These are phyloP conservation scores for Xylogone sp. DNA, from an alignment of 2,329 filamentous ascomycete genomes.

Conservation along the genomic window DNA sequence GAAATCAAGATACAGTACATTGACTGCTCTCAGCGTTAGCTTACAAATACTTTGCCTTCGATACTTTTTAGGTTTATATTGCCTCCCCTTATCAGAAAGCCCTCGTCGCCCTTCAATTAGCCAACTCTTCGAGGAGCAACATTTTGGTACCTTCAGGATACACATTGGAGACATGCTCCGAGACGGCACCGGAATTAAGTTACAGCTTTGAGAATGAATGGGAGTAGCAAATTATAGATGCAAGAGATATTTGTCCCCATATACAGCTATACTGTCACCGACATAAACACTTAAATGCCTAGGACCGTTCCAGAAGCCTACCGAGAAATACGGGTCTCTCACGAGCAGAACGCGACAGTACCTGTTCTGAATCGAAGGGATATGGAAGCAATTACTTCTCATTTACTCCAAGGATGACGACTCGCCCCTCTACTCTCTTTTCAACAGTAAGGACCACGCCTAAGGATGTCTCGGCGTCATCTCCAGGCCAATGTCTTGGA, in stretches of 20 bases:
- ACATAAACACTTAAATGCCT: too few species aligned
- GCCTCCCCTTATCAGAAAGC: slow-evolving; percentile 29
- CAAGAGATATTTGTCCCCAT: slow-evolving; percentile 1
- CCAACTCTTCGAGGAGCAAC: slow-evolving; percentile 41
- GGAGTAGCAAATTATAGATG: not conserved
- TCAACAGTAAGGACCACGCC: too few species aligned
- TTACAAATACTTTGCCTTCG: slow-evolving; percentile 15
- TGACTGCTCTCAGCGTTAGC: slow-evolving; percentile 20
- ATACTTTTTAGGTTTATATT: slow-evolving; percentile 20
- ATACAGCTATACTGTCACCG: too few species aligned
- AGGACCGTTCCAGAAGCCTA: too few species aligned
- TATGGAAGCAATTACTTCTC: too few species aligned
- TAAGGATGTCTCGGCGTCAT: too few species aligned
- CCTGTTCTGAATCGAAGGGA: too few species aligned
- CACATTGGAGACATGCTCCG: slow-evolving; percentile 19
- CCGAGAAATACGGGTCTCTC: too few species aligned
- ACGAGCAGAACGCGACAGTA: too few species aligned
- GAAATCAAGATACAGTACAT: slow-evolving; percentile 23
- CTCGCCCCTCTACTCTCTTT: too few species aligned
- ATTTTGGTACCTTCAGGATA: slow-evolving; percentile 43
- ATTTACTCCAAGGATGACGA: too few species aligned
- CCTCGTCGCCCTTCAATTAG: slow-evolving; percentile 42
- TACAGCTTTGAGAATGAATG: not conserved
- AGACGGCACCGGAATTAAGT: slow-evolving; percentile 19
- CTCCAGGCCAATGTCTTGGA: too few species aligned